Conservation (phyloP, 768 basidiomycete species). For the Omphalotus guepiniiformis region DNA sequence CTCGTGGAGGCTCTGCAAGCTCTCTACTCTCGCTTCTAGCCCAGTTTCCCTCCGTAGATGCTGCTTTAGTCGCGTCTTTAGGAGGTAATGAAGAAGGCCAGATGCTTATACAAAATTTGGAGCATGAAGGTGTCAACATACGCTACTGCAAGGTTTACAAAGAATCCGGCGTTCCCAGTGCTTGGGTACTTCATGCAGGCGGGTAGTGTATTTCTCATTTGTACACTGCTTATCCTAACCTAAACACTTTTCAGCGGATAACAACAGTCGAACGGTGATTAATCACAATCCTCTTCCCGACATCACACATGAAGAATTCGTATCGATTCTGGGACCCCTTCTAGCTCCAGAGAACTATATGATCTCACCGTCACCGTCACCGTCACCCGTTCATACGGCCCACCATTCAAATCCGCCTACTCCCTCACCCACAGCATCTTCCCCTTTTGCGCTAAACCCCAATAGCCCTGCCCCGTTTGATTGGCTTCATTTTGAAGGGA, state of each 20-base stretch:
- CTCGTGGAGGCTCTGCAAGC: slow-evolving; percentile 70
- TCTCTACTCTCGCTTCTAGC: slow-evolving; percentile 67
- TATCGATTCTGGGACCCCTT: slow-evolving; percentile 73
- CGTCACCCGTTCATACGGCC: slow-evolving; percentile 15
- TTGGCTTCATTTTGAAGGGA: slow-evolving; percentile 84
- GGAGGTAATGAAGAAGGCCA: slow-evolving; percentile 68
- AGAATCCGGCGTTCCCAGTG: slow-evolving; percentile 67
- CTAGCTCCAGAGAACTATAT: slow-evolving; percentile 77
- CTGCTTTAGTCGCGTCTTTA: slow-evolving; percentile 70
- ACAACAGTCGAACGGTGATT: slow-evolving; percentile 62
- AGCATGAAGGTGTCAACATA: slow-evolving; percentile 63
- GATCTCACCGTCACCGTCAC: slow-evolving; percentile 25
- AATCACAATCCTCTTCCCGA: slow-evolving; percentile 89
- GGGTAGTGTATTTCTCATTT: slow-evolving; percentile 15
- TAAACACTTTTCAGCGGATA: slow-evolving; percentile 38
- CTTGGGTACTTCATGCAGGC: slow-evolving; percentile 81
- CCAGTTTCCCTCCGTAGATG: slow-evolving; percentile 63
- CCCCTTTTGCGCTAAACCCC: slow-evolving; percentile 30
- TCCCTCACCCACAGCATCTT: slow-evolving; percentile 10
- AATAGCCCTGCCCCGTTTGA: slow-evolving; percentile 77
- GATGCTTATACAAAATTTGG: slow-evolving; percentile 59
- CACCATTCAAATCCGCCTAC: slow-evolving; percentile 19
- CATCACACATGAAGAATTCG: slow-evolving; percentile 83
- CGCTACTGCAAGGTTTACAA: slow-evolving; percentile 73
- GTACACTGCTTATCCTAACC: slow-evolving; percentile 3